Percentiles rank a stretch among this genome's conserved stretches.
These are phyloP conservation scores for Remersonia thermophila DNA, from an alignment of 2,329 filamentous ascomycete species.

Conservation along the genomic window DNA sequence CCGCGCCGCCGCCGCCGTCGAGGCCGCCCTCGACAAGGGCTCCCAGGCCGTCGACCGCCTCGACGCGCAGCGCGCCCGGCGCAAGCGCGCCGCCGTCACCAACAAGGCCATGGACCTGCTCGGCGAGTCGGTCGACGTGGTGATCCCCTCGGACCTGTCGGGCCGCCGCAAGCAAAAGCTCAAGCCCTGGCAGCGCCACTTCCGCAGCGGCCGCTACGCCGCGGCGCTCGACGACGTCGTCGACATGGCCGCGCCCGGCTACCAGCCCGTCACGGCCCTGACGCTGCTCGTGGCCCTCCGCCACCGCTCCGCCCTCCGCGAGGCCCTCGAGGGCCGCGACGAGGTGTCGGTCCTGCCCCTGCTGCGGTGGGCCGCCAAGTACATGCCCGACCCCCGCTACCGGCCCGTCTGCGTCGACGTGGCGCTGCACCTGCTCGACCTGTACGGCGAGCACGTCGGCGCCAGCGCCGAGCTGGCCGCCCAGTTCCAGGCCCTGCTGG, in stretches of 20 bases:
- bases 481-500: slow-evolving; percentile 55
- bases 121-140: slow-evolving; percentile 75
- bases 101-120: slow-evolving; percentile 58
- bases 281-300: slow-evolving; percentile 74
- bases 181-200: slow-evolving; percentile 65
- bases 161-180: slow-evolving; percentile 44
- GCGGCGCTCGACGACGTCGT: slow-evolving; percentile 72
- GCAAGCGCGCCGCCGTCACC: slow-evolving; percentile 43
- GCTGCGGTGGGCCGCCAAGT: slow-evolving; percentile 67
- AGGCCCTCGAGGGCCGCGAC: slow-evolving; percentile 69
- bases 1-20: slow-evolving; percentile 58
- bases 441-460: slow-evolving; percentile 72
- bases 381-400: slow-evolving; percentile 74
- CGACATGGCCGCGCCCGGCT: slow-evolving; percentile 35
- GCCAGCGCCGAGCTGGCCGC: slow-evolving; percentile 61
- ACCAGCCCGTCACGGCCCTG: slow-evolving; percentile 51
- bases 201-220: slow-evolving; percentile 66
- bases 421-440: slow-evolving; percentile 67
- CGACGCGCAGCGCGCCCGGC: slow-evolving; percentile 56
- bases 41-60: slow-evolving; percentile 65
- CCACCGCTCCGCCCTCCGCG: slow-evolving; percentile 73
- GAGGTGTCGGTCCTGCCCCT: slow-evolving; percentile 72
- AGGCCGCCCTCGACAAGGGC: slow-evolving; percentile 69
- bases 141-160: slow-evolving; percentile 56
- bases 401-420: slow-evolving; percentile 73